Evolutionary conservation across 148 eudicot genomes (phyloP).

Genomic region (Vaccinium corymbosum): DNA sequence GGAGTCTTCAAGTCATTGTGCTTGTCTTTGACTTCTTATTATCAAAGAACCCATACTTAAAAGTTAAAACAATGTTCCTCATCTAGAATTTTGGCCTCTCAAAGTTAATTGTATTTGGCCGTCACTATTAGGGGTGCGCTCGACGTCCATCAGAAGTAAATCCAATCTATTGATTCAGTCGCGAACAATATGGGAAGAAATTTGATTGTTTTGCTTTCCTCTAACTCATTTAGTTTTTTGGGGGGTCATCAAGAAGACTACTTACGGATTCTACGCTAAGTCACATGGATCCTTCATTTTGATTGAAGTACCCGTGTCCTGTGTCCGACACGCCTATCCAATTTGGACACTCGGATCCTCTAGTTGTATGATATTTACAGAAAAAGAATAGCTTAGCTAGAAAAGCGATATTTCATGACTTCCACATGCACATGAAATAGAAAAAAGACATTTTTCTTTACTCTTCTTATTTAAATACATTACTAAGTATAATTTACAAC

Average conservation of each 20-base stretch:
- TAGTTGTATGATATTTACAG: too few species aligned
- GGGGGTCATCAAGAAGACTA: neutral
- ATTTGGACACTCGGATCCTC: too few species aligned
- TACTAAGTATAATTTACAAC: too few species aligned
- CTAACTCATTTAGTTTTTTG: neutral
- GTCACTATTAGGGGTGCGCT: neutral
- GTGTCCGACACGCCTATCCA: too few species aligned
- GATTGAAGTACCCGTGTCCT: too few species aligned
- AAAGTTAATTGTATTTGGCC: neutral
- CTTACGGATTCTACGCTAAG: neutral
- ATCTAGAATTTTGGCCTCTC: neutral
- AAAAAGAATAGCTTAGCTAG: too few species aligned
- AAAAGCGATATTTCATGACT: too few species aligned
- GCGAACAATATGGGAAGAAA: neutral
- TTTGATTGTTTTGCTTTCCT: neutral
- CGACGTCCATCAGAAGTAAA: neutral
- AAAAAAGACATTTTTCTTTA: too few species aligned
- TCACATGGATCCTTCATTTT: too few species aligned
- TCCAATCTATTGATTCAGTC: neutral
- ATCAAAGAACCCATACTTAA: neutral
- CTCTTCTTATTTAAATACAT: too few species aligned
- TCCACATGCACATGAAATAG: too few species aligned
- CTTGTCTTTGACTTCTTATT: neutral
- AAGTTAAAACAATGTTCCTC: neutral
- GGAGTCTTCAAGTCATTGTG: neutral